phyloP scores from a whole-genome alignment of 345 rosid genomes.

The Eucalyptus polyanthemos region DNA sequence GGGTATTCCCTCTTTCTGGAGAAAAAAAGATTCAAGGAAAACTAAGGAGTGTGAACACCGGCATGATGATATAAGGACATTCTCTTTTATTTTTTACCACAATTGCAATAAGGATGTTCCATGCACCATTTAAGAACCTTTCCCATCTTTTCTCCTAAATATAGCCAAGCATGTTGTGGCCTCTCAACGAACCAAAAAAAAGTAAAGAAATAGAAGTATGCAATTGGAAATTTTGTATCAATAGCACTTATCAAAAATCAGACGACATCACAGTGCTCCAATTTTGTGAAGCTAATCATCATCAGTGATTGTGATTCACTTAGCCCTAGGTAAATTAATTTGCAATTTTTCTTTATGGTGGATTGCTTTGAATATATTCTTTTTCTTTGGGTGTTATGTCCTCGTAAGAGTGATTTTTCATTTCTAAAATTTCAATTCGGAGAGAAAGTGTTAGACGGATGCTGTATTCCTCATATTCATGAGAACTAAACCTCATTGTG shows the following conservation, averaged over 20 bases:
- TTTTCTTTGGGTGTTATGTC: not conserved
- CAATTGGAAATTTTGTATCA: not conserved
- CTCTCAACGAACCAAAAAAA: not conserved
- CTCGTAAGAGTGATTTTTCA: not conserved
- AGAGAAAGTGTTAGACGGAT: not conserved
- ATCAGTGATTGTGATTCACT: not conserved
- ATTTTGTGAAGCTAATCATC: not conserved
- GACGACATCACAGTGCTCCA: rapidly evolving
- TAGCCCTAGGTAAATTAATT: not conserved
- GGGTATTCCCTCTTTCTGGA: rapidly evolving
- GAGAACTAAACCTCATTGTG: not conserved
- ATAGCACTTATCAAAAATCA: not conserved
- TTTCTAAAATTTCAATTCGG: not conserved
- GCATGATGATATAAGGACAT: rapidly evolving
- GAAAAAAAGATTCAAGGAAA: rapidly evolving
- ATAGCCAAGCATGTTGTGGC: not conserved
- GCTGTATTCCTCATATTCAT: not conserved
- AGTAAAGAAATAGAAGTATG: not conserved
- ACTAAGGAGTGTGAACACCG: rapidly evolving
- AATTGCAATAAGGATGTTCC: not conserved
- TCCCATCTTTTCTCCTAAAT: not conserved
- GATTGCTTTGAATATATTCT: not conserved
- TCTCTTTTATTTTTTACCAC: rapidly evolving
- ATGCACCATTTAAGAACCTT: not conserved
- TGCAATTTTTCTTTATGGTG: not conserved